Evolutionary conservation across 2,329 filamentous ascomycete species (phyloP).

Genomic region (Fusarium tupiense): DNA sequence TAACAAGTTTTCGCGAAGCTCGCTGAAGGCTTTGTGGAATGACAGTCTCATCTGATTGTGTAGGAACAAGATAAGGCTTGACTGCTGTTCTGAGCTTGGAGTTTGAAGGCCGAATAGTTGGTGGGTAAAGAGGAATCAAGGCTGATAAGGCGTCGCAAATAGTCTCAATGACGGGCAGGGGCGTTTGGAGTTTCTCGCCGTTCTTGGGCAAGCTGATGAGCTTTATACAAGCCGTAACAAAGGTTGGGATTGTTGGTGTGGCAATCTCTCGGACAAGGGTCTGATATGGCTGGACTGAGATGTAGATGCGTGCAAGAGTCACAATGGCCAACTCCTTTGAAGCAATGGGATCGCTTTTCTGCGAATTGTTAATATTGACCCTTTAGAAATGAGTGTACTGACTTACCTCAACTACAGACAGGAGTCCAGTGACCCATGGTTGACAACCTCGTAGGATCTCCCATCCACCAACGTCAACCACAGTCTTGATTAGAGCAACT

Average conservation of each 20-base stretch:
- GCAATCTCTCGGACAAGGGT: slow-evolving; percentile 88
- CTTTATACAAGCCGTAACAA: slow-evolving; percentile 77
- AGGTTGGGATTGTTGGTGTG: slow-evolving; percentile 80
- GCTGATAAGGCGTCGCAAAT: slow-evolving; percentile 77
- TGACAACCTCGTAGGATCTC: slow-evolving; percentile 78
- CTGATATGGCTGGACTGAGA: slow-evolving; percentile 81
- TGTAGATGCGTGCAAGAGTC: slow-evolving; percentile 84
- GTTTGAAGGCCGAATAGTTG: slow-evolving; percentile 81
- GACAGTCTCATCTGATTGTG: slow-evolving; percentile 60
- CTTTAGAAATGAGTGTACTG: neutral
- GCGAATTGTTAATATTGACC: slow-evolving; percentile 29
- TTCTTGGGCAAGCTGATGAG: slow-evolving; percentile 62
- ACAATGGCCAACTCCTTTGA: slow-evolving; percentile 82
- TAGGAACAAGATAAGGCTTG: slow-evolving; percentile 70
- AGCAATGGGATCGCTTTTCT: slow-evolving; percentile 81
- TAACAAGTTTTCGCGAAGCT: slow-evolving; percentile 71
- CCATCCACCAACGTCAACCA: slow-evolving; percentile 85
- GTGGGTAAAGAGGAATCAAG: slow-evolving; percentile 82
- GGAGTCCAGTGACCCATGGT: slow-evolving; percentile 80
- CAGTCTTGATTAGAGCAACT: slow-evolving; percentile 80
- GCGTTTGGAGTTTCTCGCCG: slow-evolving; percentile 44
- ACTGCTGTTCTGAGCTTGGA: slow-evolving; percentile 72
- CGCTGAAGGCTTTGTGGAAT: slow-evolving; percentile 63
- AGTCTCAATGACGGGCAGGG: slow-evolving; percentile 67
- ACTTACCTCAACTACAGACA: slow-evolving; percentile 77